Evolutionary conservation across 306 rosid genomes (phyloP).

Genomic region (Acacia confusa): DNA sequence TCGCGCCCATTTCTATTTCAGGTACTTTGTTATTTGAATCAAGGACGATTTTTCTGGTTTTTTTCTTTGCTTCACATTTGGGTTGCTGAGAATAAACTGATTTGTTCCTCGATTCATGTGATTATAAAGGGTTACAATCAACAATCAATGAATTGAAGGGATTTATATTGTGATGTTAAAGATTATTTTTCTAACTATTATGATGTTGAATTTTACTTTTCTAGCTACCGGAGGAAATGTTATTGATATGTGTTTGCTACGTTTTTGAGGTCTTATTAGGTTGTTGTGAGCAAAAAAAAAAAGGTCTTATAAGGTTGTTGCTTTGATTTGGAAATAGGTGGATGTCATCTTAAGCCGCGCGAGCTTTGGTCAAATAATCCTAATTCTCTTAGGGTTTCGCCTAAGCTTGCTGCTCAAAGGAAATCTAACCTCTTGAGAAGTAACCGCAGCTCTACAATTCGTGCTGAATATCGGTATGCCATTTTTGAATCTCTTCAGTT

Average conservation of each 20-base stretch:
- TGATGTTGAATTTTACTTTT: neutral
- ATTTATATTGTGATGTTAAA: neutral
- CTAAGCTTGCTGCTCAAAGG: constrained; percentile 53
- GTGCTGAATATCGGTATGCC: constrained; percentile 69
- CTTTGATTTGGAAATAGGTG: constrained; percentile 43
- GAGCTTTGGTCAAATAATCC: constrained; percentile 49
- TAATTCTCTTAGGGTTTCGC: constrained; percentile 40
- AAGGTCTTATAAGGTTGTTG: neutral
- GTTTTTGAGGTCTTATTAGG: neutral
- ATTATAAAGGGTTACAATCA: neutral
- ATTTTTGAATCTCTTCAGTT: constrained; percentile 5
- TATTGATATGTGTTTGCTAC: neutral
- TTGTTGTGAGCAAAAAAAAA: too few species aligned
- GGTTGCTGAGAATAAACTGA: neutral
- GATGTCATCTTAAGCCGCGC: constrained; percentile 51
- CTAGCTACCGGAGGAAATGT: neutral
- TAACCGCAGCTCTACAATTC: constrained; percentile 48
- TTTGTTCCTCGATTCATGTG: neutral
- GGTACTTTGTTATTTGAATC: constrained; percentile 19
- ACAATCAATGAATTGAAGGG: neutral
- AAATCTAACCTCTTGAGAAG: constrained; percentile 43
- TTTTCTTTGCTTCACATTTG: neutral
- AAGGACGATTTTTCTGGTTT: neutral
- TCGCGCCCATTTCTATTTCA: constrained; percentile 47
- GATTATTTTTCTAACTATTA: neutral